Conservation (phyloP, 2,329 filamentous ascomycete species). For the Fusarium denticulatum region DNA sequence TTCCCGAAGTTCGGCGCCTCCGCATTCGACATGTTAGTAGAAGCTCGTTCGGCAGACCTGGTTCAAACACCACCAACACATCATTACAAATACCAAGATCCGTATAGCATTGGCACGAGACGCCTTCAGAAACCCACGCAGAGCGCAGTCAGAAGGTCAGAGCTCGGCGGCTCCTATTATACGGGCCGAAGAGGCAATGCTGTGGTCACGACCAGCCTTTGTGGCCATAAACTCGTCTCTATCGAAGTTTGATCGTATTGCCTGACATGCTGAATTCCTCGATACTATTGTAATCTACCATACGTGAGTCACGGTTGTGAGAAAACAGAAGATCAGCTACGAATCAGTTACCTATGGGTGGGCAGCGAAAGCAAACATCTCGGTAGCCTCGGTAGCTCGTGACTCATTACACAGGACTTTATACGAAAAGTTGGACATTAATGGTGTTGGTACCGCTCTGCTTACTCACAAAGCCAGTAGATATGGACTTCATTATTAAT, state of each 20-base stretch:
- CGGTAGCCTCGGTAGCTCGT: background rate
- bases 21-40: background rate
- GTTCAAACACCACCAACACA: background rate
- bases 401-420: background rate
- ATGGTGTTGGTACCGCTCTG: background rate
- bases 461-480: background rate
- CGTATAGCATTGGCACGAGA: background rate
- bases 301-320: background rate
- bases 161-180: constrained; percentile 1
- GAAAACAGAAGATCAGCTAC: background rate
- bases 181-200: background rate
- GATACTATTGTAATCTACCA: background rate
- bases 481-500: background rate
- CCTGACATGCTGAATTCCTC: background rate
- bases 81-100: constrained; percentile 22
- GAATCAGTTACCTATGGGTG: background rate
- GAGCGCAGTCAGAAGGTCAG: background rate
- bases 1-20: constrained; percentile 13
- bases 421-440: background rate
- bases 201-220: background rate
- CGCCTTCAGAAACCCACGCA: background rate
- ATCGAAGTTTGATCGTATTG: background rate
- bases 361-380: background rate
- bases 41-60: background rate
- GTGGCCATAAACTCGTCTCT: background rate